A percentile compares a stretch with the other conserved stretches of the same genome.
phyloP scores from a whole-genome alignment of 2,329 filamentous ascomycete genomes.

The Cladosporium sp. region DNA sequence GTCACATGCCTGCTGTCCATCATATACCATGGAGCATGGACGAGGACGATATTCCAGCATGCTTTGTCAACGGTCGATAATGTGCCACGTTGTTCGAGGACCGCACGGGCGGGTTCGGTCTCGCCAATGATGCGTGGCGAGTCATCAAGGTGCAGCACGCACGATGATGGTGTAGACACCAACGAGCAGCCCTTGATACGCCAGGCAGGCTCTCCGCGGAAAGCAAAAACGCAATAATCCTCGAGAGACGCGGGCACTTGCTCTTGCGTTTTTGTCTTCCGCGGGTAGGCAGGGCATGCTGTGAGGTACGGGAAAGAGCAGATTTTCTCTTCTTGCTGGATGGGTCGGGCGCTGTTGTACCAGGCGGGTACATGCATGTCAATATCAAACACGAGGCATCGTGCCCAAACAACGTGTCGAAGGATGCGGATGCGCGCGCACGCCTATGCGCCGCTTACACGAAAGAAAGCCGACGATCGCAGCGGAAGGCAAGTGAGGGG shows the following conservation, averaged over 20 bases:
- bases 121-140: constrained; percentile 7
- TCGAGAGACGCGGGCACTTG: too few relatives aligned
- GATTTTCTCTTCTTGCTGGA: too few relatives aligned
- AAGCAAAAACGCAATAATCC: too few relatives aligned
- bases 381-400: constrained; percentile 13
- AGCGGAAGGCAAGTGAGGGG: constrained; percentile 4
- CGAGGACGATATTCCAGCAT: neutral
- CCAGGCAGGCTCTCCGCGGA: too few relatives aligned
- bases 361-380: constrained; percentile 7
- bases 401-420: constrained; percentile 11
- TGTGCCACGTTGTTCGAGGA: constrained; percentile 1
- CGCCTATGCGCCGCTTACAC: constrained; percentile 10
- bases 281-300: too few relatives aligned
- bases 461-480: neutral
- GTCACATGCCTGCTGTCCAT: constrained; percentile 1
- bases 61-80: neutral
- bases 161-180: neutral
- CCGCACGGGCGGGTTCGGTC: constrained; percentile 10
- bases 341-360: neutral
- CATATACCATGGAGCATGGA: neutral
- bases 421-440: too few relatives aligned
- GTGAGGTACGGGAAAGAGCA: too few relatives aligned
- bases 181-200: too few relatives aligned
- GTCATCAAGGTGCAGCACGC: constrained; percentile 6
- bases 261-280: too few relatives aligned